Base-by-base conservation (phyloP, 2,329 filamentous ascomycete species). In the Ascocoryne sarcoides region DNA sequence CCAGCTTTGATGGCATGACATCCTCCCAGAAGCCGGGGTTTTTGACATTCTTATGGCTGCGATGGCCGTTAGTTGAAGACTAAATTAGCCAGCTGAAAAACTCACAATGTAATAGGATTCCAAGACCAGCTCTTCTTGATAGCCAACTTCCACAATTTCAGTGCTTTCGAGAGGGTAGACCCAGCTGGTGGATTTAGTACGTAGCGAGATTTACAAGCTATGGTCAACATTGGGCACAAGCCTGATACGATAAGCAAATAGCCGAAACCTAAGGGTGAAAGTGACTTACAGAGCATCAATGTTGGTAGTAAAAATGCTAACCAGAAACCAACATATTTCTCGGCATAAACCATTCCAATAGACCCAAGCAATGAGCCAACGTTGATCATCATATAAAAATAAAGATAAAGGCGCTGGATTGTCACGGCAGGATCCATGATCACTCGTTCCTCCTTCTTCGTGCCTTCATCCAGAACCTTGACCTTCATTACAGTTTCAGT, bases 321-420 rank as follows among this genome's bases (percentile, higher is more conserved):
- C 67, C 53, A 74, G 52, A 69, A 70, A 63, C 65, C 69, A 65
- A 50, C 65, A n/a, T n/a, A n/a, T 62, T 48, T 68, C 39, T 59
- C 58, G 43, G 68, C 66, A 4, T 62, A 50, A 17, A 67, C 67
- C 0, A 59, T 58, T 3, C 62, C 65, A 2, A 61, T 58, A 7
- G 65, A 44, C 36, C 69, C 73, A 23, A 68, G 58, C 8, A 55
- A 42, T 17, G 77, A 71, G 28, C 82, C 82, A 10, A 82, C 54
- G 55, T 84, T 84, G 64, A 84, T 79, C 51, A 78, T 71, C 42
- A 81, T 66, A 62, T 85, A 86, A 57, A 84, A 85, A 58, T 44
- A 41, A 5, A 53, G 35, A 26, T 54, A 54, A 10, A 57, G 51
- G 15, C 75, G 67, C 2, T 71, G 66, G 10, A 75, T 61, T 2